These are phyloP conservation scores for Xylariales sp. DNA, from an alignment of 2,329 filamentous ascomycete genomes.

Conservation along the genomic window DNA sequence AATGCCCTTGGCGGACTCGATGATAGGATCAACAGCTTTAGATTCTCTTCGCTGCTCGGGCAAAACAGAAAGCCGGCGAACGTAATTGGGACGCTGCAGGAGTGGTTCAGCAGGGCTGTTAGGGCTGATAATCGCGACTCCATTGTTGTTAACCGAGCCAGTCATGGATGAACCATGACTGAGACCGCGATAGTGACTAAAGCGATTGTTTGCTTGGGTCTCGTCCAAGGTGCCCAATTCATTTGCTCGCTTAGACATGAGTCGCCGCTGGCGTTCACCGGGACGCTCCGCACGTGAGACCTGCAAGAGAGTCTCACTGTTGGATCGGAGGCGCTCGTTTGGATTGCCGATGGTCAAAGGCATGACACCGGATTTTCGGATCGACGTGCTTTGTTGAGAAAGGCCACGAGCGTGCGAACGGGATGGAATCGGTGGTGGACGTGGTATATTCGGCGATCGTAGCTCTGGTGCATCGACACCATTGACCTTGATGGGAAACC, in stretches of 20 bases:
- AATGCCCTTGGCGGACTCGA: constrained; percentile 63
- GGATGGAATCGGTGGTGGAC: constrained; percentile 73
- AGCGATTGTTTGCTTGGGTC: constrained; percentile 57
- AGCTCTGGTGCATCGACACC: constrained; percentile 64
- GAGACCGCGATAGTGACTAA: constrained; percentile 62
- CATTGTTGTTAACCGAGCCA: constrained; percentile 32
- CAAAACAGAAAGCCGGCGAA: constrained; percentile 58
- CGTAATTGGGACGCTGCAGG: constrained; percentile 56
- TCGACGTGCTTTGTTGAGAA: constrained; percentile 61
- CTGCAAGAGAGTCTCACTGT: constrained; percentile 57
- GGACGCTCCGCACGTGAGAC: constrained; percentile 42
- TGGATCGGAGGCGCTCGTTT: constrained; percentile 64
- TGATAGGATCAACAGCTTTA: constrained; percentile 53
- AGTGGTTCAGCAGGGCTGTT: constrained; percentile 54
- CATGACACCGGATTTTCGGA: constrained; percentile 69
- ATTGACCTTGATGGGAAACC: constrained; percentile 69
- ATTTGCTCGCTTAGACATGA: constrained; percentile 54
- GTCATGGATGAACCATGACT: constrained; percentile 68
- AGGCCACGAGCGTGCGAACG: constrained; percentile 76
- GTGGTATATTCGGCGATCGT: constrained; percentile 61
- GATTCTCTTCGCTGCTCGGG: constrained; percentile 61
- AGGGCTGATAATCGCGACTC: constrained; percentile 44
- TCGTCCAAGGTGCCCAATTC: constrained; percentile 62
- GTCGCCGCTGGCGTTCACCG: constrained; percentile 53
- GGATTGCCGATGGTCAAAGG: constrained; percentile 64